Evolutionary conservation across 345 rosid genomes (phyloP).

Genomic region (Eucalyptus paniculata): DNA sequence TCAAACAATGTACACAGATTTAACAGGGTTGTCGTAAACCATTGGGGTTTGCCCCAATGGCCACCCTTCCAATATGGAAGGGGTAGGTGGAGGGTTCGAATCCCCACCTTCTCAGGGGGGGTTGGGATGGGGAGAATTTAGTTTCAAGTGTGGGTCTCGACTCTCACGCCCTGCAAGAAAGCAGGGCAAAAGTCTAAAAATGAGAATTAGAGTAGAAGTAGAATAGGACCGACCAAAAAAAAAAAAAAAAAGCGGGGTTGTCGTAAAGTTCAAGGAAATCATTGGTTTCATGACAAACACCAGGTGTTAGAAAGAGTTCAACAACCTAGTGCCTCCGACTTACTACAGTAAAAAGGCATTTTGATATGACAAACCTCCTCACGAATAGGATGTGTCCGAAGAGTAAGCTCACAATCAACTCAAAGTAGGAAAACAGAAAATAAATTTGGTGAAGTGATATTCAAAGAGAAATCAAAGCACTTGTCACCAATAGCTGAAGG

Average conservation of each 20-base stretch:
- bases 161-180: too few species aligned
- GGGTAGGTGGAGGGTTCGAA: too few species aligned
- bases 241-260: background rate
- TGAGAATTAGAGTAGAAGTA: too few species aligned
- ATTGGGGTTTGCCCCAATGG: too few species aligned
- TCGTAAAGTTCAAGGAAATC: background rate
- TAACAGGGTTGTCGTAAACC: background rate
- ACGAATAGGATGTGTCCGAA: background rate
- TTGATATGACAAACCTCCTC: background rate
- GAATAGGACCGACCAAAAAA: too few species aligned
- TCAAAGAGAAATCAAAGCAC: background rate
- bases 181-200: too few species aligned
- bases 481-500: background rate
- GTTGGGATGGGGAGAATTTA: too few species aligned
- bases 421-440: background rate
- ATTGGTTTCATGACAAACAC: background rate
- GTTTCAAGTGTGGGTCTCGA: too few species aligned
- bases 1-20: background rate
- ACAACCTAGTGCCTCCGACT: background rate
- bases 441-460: background rate
- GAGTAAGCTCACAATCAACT: background rate
- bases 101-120: too few species aligned
- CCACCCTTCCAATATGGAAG: too few species aligned
- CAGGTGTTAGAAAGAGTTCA: background rate
- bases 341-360: background rate